A percentile compares a stretch with the other conserved stretches of the same genome.
Evolutionary conservation across 164 flowering plant genomes (phyloP).

Genomic region (Dillenia suffruticosa): DNA sequence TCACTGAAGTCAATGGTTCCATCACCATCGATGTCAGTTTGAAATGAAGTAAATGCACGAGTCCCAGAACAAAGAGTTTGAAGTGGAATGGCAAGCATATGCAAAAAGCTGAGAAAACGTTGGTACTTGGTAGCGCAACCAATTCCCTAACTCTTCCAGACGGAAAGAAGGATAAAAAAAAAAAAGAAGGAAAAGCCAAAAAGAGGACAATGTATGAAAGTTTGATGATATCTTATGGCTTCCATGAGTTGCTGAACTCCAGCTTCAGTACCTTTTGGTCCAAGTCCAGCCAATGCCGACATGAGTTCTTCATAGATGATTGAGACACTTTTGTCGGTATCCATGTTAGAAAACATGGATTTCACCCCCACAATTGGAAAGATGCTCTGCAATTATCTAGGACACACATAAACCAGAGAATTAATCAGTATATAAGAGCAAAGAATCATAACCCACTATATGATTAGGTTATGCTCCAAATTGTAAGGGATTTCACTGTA

Average conservation of each 20-base stretch:
- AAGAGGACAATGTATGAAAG: not conserved
- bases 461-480: too few relatives aligned
- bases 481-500: too few relatives aligned
- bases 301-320: conserved; percentile 87
- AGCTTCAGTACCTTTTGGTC: conserved; percentile 77
- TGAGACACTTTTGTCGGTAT: conserved; percentile 84
- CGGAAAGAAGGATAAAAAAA: too few relatives aligned
- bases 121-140: too few relatives aligned
- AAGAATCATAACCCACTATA: too few relatives aligned
- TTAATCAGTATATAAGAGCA: not conserved
- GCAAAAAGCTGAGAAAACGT: too few relatives aligned
- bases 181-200: not conserved
- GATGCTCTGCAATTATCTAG: conserved; percentile 87
- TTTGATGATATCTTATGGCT: conserved; percentile 51
- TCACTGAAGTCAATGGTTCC: conserved; percentile 89
- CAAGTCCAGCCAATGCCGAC: conserved; percentile 80
- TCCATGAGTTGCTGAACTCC: conserved; percentile 94
- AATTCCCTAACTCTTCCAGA: too few relatives aligned
- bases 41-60: conserved; percentile 8
- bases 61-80: not conserved
- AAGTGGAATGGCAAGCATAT: too few relatives aligned
- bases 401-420: not conserved
- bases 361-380: conserved; percentile 84
- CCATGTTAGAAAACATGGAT: conserved; percentile 82
- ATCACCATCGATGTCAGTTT: conserved; percentile 96